These are phyloP conservation scores for Geotrichum histeridarum DNA, from an alignment of 1,139 yeast species.

Conservation along the genomic window DNA sequence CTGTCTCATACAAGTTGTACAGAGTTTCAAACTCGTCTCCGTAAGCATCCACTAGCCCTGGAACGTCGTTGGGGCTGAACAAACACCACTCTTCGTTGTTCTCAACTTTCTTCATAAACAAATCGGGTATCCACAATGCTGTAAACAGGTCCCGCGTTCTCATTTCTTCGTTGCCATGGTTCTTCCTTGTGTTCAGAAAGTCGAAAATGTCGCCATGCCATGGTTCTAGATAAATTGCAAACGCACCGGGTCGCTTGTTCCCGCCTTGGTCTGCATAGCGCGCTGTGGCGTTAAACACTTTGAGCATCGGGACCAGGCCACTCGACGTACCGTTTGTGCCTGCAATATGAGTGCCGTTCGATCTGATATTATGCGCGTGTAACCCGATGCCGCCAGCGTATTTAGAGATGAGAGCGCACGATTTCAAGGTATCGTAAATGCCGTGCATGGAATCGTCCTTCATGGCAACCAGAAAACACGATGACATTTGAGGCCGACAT, in stretches of 20 bases:
- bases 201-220: slow-evolving; percentile 81
- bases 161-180: slow-evolving; percentile 78
- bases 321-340: slow-evolving; percentile 73
- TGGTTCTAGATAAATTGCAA: slow-evolving; percentile 74
- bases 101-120: slow-evolving; percentile 75
- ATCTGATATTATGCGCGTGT: slow-evolving; percentile 69
- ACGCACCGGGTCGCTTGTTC: slow-evolving; percentile 80
- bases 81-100: slow-evolving; percentile 66
- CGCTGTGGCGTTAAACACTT: slow-evolving; percentile 81
- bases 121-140: slow-evolving; percentile 78
- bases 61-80: slow-evolving; percentile 74
- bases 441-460: slow-evolving; percentile 78
- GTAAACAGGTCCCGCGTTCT: slow-evolving; percentile 79
- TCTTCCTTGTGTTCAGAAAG: slow-evolving; percentile 66
- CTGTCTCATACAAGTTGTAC: slow-evolving; percentile 58
- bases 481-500: slow-evolving; percentile 66
- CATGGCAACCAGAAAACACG: slow-evolving; percentile 77
- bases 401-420: slow-evolving; percentile 72
- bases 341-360: slow-evolving; percentile 67
- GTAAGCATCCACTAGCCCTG: slow-evolving; percentile 62
- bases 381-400: slow-evolving; percentile 83
- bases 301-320: slow-evolving; percentile 76
- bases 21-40: slow-evolving; percentile 64
- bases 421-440: slow-evolving; percentile 68
- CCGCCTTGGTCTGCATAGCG: slow-evolving; percentile 86